Percentiles rank a stretch among this genome's conserved stretches.
These are phyloP conservation scores for Backusella circina DNA, from an alignment of 192 early-diverging fungal species.

Conservation along the genomic window DNA sequence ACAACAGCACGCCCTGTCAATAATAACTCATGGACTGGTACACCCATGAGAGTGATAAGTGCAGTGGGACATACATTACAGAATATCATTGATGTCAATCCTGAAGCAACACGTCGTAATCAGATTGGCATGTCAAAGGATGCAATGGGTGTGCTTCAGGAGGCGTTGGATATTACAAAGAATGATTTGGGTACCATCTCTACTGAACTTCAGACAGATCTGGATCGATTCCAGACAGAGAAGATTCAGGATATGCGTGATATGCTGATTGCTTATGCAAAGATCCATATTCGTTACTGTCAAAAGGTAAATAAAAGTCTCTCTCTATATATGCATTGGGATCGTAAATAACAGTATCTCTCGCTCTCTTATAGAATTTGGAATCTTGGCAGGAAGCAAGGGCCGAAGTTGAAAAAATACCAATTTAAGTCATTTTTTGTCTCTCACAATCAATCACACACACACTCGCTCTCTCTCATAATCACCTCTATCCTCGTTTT, in stretches of 20 bases:
- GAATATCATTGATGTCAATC: conserved; percentile 95
- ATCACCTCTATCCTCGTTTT: neutral
- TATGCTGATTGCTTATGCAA: conserved; percentile 73
- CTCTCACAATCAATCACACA: neutral
- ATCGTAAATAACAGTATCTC: too few species aligned
- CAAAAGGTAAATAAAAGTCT: conserved; percentile 67
- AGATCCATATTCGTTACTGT: conserved; percentile 67
- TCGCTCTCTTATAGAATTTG: conserved; percentile 44
- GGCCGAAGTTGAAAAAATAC: conserved; percentile 45
- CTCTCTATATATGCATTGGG: too few species aligned
- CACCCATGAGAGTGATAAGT: conserved; percentile 49
- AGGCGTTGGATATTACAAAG: conserved; percentile 67
- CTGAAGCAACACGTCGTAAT: conserved; percentile 81
- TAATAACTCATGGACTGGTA: conserved; percentile 33
- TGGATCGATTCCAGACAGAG: conserved; percentile 93
- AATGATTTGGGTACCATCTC: conserved; percentile 77
- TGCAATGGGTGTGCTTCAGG: conserved; percentile 52
- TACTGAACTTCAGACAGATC: conserved; percentile 77
- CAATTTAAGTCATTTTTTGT: neutral
- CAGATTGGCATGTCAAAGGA: conserved; percentile 87
- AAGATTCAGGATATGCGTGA: conserved; percentile 86
- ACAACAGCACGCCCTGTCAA: conserved; percentile 22
- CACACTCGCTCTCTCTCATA: neutral
- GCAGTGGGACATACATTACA: conserved; percentile 73
- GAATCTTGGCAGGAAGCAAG: conserved; percentile 54